phyloP scores from a whole-genome alignment of 192 early-diverging fungal species.

The Backusella australiensis region DNA sequence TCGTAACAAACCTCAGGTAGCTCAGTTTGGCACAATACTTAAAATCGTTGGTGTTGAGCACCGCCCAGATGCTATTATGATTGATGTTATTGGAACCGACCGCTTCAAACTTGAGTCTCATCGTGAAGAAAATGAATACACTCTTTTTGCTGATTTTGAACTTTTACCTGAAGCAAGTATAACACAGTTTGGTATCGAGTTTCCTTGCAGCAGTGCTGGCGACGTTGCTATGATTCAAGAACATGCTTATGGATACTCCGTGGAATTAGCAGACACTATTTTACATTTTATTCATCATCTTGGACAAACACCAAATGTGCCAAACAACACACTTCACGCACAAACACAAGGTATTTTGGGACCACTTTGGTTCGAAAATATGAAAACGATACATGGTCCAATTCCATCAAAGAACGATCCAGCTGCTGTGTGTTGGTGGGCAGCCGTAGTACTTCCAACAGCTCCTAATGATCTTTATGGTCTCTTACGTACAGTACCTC shows the following conservation, averaged over 20 bases:
- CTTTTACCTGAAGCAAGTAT: not conserved
- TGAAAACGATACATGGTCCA: slow-evolving; percentile 7
- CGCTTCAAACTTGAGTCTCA: slow-evolving; percentile 11
- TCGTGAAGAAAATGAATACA: not conserved
- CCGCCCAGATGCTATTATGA: slow-evolving; percentile 14
- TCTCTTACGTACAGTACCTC: not conserved
- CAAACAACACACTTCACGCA: not conserved
- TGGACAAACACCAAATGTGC: not conserved
- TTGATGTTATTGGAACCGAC: slow-evolving; percentile 16
- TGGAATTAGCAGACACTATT: slow-evolving; percentile 14
- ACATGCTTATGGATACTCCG: not conserved
- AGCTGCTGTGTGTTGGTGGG: slow-evolving; percentile 21
- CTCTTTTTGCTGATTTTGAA: slow-evolving; percentile 5
- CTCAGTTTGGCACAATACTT: slow-evolving; percentile 18
- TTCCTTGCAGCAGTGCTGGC: not conserved
- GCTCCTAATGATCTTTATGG: not conserved
- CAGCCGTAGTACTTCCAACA: slow-evolving; percentile 11
- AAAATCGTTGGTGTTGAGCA: slow-evolving; percentile 18
- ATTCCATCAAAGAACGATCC: slow-evolving; percentile 11
- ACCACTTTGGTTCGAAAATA: slow-evolving; percentile 13
- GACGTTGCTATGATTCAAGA: not conserved
- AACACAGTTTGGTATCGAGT: not conserved
- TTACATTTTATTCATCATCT: slow-evolving; percentile 15
- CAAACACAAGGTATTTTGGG: slow-evolving; percentile 15
- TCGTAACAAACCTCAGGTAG: slow-evolving; percentile 9